A percentile compares a stretch with the other conserved stretches of the same genome.
Evolutionary conservation across 495 filamentous ascomycete species (phyloP).

Genomic region (Achaetomiella virescens): DNA sequence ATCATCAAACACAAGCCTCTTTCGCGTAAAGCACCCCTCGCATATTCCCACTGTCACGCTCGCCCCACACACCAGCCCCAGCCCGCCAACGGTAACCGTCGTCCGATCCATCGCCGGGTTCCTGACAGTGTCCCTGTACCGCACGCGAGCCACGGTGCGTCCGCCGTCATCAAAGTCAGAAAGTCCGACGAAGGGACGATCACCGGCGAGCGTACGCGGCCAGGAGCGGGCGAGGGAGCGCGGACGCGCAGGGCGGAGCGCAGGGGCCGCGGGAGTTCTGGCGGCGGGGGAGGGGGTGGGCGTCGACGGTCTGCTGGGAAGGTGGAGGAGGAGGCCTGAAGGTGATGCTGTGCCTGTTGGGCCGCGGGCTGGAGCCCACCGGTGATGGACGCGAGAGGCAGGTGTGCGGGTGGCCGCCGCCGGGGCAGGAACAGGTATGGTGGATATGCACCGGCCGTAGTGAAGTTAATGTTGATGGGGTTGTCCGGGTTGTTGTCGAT

Average conservation of each 20-base stretch:
- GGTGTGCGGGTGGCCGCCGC: too few species aligned
- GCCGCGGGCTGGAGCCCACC: too few species aligned
- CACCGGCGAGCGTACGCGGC: neutral
- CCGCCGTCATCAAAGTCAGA: neutral
- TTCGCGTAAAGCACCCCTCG: neutral
- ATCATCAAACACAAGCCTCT: neutral
- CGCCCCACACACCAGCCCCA: neutral
- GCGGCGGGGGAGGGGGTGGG: neutral
- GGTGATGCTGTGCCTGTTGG: neutral
- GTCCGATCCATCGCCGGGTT: neutral
- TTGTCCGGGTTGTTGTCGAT: constrained; percentile 1
- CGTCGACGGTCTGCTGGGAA: neutral
- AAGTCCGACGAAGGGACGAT: neutral
- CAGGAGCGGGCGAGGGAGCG: neutral
- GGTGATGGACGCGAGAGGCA: too few species aligned
- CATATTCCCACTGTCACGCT: neutral
- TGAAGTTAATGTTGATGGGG: constrained; percentile 11
- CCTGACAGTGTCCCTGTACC: neutral
- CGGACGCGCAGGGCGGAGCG: neutral
- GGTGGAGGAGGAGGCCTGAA: neutral
- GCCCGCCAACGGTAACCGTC: neutral
- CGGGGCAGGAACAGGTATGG: neutral
- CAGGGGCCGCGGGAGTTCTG: neutral
- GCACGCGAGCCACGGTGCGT: neutral
- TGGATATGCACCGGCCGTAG: constrained; percentile 12